A percentile compares a stretch with the other conserved stretches of the same genome.
Evolutionary conservation across 1,139 yeast species (phyloP).

Genomic region (Geotrichum histeridarum): DNA sequence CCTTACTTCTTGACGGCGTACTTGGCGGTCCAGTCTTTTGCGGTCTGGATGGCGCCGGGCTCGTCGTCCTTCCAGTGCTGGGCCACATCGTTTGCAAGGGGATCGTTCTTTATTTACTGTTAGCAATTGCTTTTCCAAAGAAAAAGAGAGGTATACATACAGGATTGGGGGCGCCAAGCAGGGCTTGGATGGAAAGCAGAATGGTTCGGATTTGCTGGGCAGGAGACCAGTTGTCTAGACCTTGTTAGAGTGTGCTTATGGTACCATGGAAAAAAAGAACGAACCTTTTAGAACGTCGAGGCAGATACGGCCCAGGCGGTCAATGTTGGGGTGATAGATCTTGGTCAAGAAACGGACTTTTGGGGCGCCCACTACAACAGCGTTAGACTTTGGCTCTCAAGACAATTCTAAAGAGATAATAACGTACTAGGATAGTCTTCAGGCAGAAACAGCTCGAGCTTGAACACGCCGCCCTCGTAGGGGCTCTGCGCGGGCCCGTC

Average conservation of each 20-base stretch:
- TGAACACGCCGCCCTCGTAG: conserved; percentile 71
- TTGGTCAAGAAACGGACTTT: conserved; percentile 87
- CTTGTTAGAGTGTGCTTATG: background rate
- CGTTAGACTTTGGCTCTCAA: background rate
- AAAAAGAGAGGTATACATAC: background rate
- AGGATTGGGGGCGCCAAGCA: conserved; percentile 93
- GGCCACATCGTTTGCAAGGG: conserved; percentile 95
- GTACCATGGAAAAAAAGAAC: conserved; percentile 16
- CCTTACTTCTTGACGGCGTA: conserved; percentile 45
- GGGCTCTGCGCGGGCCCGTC: conserved; percentile 89
- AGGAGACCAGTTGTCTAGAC: conserved; percentile 75
- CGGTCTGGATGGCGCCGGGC: conserved; percentile 70
- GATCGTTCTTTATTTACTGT: conserved; percentile 57
- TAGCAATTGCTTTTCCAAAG: background rate
- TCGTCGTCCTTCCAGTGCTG: conserved; percentile 92
- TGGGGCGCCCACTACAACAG: conserved; percentile 66
- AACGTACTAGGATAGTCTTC: conserved; percentile 70
- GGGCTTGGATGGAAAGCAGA: conserved; percentile 83
- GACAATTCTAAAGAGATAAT: background rate
- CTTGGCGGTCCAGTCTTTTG: conserved; percentile 77
- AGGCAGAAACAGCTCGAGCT: conserved; percentile 72
- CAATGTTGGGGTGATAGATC: conserved; percentile 95
- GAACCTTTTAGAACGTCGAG: conserved; percentile 83
- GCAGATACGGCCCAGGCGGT: conserved; percentile 90
- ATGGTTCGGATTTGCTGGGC: conserved; percentile 96